Evolutionary conservation across 805 yeast species (phyloP).

Genomic region (Saccharomycopsis sp.): DNA sequence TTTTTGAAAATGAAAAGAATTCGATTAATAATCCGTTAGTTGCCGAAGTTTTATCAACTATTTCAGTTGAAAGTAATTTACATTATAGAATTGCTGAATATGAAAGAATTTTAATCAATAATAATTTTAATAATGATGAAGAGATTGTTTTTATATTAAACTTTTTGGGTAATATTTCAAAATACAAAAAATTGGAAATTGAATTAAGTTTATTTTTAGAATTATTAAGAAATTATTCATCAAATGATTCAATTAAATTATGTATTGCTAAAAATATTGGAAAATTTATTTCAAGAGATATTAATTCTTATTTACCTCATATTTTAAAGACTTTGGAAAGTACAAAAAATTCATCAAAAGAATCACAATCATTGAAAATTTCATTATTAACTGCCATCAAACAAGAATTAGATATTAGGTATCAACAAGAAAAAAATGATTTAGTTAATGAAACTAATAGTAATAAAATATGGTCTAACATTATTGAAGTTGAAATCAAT

Average conservation of each 20-base stretch:
- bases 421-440: conserved; percentile 20
- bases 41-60: conserved; percentile 9
- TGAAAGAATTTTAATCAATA: conserved; percentile 8
- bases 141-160: conserved; percentile 9
- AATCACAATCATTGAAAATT: conserved; percentile 15
- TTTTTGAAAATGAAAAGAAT: conserved; percentile 1
- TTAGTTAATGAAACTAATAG: conserved; percentile 5
- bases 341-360: conserved; percentile 11
- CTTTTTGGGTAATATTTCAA: conserved; percentile 14
- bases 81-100: conserved; percentile 3
- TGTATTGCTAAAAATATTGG: conserved; percentile 48
- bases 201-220: conserved; percentile 12
- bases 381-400: conserved; percentile 26
- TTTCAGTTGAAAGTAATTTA: conserved; percentile 12
- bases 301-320: conserved; percentile 28
- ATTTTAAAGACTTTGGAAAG: conserved; percentile 26
- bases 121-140: background rate
- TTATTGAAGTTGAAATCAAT: conserved; percentile 4
- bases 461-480: conserved; percentile 2
- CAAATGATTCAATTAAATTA: conserved; percentile 29
- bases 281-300: conserved; percentile 32
- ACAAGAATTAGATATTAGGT: conserved; percentile 19
- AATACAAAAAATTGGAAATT: conserved; percentile 9
- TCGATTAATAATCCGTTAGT: background rate
- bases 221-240: conserved; percentile 5